Evolutionary conservation across 2,329 filamentous ascomycete species (phyloP).

Genomic region (Furcasterigmium furcatum): DNA sequence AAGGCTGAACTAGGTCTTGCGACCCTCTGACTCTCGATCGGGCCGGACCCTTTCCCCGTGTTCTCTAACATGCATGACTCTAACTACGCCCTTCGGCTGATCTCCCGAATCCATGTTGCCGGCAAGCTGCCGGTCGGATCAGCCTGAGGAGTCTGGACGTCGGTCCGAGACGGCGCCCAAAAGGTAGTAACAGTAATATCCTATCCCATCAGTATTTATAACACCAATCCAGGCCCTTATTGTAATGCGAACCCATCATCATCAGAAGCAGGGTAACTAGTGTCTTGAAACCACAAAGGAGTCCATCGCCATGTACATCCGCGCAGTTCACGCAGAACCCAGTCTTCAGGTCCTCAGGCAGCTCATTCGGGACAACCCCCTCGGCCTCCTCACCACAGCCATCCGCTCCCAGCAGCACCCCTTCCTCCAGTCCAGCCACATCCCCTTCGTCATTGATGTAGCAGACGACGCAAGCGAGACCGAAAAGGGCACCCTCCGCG

Average conservation of each 20-base stretch:
- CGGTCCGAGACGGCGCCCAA: not conserved
- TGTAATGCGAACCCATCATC: not conserved
- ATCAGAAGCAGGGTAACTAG: not conserved
- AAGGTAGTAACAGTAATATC: not conserved
- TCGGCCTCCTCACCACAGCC: constrained; percentile 61
- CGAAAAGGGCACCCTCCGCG: constrained; percentile 45
- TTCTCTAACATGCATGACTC: no score
- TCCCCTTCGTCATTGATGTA: constrained; percentile 57
- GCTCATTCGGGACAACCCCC: constrained; percentile 56
- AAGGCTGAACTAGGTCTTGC: no score
- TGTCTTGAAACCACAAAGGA: not conserved
- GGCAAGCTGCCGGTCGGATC: not conserved
- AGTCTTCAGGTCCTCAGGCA: constrained; percentile 44
- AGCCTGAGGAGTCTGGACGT: not conserved
- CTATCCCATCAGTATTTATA: not conserved
- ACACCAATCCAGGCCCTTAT: not conserved
- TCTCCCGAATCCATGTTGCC: no score
- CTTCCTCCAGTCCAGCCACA: constrained; percentile 55
- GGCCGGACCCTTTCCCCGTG: no score
- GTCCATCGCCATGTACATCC: constrained; percentile 66
- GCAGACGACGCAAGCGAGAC: constrained; percentile 33
- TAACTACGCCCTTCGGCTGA: no score
- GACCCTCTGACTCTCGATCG: no score
- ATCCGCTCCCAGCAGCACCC: constrained; percentile 45
- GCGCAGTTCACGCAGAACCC: constrained; percentile 48